A percentile compares a stretch with the other conserved stretches of the same genome.
These are phyloP conservation scores for Irpex sp. DNA, from an alignment of 1,284 basidiomycete species.

Conservation along the genomic window DNA sequence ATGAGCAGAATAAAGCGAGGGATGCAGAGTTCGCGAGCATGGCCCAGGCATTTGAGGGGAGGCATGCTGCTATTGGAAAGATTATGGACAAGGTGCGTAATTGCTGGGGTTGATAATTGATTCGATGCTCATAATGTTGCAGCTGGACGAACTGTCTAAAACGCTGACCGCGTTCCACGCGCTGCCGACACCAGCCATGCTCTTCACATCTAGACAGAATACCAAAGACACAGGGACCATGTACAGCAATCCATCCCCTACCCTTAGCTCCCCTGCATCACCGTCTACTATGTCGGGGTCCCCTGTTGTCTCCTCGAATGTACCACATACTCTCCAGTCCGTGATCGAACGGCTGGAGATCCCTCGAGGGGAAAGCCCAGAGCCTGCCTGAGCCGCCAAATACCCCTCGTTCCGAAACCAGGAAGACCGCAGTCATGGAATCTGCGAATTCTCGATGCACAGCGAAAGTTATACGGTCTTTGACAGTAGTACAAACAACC, in stretches of 20 bases:
- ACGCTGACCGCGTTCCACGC: constrained; percentile 57
- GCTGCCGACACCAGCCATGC: constrained; percentile 48
- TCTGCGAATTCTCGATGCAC: no score
- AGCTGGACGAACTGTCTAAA: constrained; percentile 59
- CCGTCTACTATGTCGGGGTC: constrained; percentile 8
- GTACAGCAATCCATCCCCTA: constrained; percentile 15
- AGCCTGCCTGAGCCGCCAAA: not conserved
- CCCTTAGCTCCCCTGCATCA: constrained; percentile 18
- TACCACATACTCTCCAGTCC: constrained; percentile 4
- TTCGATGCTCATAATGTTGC: not conserved
- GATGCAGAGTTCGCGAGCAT: constrained; percentile 66
- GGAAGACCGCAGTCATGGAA: no score
- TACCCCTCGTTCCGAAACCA: not conserved
- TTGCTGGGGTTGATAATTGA: no score
- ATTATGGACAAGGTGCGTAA: constrained; percentile 66
- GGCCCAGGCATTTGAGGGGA: constrained; percentile 60
- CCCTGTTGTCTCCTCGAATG: constrained; percentile 9
- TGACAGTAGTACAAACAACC: no score
- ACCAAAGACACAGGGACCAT: constrained; percentile 26
- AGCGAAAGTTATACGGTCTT: no score
- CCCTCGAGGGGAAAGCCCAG: constrained; percentile 13
- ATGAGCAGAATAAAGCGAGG: constrained; percentile 33
- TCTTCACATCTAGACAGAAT: constrained; percentile 29
- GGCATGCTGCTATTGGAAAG: constrained; percentile 60
- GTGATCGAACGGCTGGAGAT: constrained; percentile 6